These are phyloP conservation scores for Diplodia corticola DNA, from an alignment of 2,329 filamentous ascomycete species.

Conservation along the genomic window DNA sequence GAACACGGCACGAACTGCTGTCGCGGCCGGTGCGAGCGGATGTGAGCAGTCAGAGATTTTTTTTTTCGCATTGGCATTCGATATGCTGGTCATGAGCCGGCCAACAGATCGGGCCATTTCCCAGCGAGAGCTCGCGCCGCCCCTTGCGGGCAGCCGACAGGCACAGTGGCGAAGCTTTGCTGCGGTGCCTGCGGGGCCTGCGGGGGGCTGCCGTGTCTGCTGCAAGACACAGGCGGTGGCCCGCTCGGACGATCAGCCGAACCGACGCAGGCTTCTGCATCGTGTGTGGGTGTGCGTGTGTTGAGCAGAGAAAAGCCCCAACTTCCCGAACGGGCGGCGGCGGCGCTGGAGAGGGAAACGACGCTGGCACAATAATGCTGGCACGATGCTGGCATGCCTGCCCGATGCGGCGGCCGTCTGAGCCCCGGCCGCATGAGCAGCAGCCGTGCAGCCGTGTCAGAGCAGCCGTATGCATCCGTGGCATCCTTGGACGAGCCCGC, in stretches of 20 bases:
- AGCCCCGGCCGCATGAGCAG: conserved; percentile 4
- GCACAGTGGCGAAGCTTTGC: conserved; percentile 14
- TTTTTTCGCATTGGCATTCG: conserved; percentile 12
- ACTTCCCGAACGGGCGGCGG: conserved; percentile 5
- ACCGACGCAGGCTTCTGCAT: conserved; percentile 15
- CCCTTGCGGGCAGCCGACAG: background rate
- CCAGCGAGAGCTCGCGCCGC: background rate
- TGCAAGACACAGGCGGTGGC: conserved; percentile 20
- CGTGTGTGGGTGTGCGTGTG: too few relatives aligned
- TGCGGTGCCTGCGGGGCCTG: conserved; percentile 2
- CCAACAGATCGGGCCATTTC: background rate
- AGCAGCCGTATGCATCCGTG: background rate
- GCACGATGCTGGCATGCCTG: conserved; percentile 5
- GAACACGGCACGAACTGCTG: background rate
- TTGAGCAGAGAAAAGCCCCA: conserved; percentile 18
- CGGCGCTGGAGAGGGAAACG: background rate
- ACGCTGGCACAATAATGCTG: too few relatives aligned
- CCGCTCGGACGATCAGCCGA: conserved; percentile 23
- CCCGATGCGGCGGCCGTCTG: background rate
- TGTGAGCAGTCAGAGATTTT: conserved; percentile 14
- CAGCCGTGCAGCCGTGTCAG: background rate
- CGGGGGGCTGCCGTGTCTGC: too few relatives aligned
- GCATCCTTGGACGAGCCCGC: background rate
- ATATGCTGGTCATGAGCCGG: background rate
- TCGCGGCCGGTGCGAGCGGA: background rate